phyloP scores from a whole-genome alignment of 2,329 filamentous ascomycete species.

The Atkinsonella hypoxylon region DNA sequence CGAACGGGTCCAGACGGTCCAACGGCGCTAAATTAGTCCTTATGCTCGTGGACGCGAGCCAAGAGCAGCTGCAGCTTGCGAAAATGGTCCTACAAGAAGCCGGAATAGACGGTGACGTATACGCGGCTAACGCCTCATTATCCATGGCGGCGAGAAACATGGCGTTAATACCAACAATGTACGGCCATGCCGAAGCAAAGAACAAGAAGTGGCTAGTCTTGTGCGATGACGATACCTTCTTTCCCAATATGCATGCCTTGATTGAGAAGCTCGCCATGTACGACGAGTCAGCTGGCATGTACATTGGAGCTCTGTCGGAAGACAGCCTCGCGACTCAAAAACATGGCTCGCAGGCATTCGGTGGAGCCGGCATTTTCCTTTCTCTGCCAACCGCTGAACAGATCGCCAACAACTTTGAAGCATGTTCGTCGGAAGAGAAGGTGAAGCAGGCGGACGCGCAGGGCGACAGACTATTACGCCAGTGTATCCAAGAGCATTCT shows the following conservation, averaged over 20 bases:
- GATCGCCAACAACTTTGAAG: constrained; percentile 29
- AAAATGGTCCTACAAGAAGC: constrained; percentile 28
- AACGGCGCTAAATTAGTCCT: constrained; percentile 45
- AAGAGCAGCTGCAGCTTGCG: constrained; percentile 36
- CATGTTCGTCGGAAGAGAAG: constrained; percentile 28
- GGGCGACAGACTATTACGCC: constrained; percentile 5
- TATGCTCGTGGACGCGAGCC: constrained; percentile 37
- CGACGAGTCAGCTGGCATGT: constrained; percentile 38
- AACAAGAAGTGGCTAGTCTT: constrained; percentile 46
- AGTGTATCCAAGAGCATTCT: constrained; percentile 49
- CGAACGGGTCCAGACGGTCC: constrained; percentile 38
- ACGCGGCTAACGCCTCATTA: constrained; percentile 31
- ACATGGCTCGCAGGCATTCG: constrained; percentile 51
- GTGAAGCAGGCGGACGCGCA: neutral
- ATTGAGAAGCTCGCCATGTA: constrained; percentile 37
- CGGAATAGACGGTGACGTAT: constrained; percentile 46
- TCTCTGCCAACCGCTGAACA: constrained; percentile 35
- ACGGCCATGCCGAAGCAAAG: constrained; percentile 34
- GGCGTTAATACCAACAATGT: constrained; percentile 39
- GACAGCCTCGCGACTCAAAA: constrained; percentile 45
- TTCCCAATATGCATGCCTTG: constrained; percentile 43
- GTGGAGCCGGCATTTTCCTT: constrained; percentile 50
- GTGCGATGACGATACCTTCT: constrained; percentile 55
- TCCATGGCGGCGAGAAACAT: constrained; percentile 45
- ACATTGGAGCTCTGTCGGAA: constrained; percentile 49